These are phyloP conservation scores for Stagonosporopsis chrysanthemi DNA, from an alignment of 2,329 filamentous ascomycete species.

Conservation along the genomic window DNA sequence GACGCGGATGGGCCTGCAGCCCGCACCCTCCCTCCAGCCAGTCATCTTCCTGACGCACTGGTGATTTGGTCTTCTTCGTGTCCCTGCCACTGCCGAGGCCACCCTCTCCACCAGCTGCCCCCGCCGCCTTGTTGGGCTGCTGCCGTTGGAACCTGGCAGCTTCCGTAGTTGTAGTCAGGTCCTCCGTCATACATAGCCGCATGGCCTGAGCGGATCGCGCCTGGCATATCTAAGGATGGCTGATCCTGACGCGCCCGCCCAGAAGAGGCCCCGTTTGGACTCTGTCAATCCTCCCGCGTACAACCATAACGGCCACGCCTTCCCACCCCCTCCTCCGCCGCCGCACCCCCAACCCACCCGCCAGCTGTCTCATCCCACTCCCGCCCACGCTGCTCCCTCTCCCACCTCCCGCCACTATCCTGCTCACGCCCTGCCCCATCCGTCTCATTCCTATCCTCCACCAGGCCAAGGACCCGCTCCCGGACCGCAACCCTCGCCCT, in stretches of 20 bases:
- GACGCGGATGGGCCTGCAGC: constrained; percentile 45
- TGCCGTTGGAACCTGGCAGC: constrained; percentile 33
- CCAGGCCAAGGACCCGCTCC: constrained; percentile 31
- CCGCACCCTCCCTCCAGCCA: constrained; percentile 36
- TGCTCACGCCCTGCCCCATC: constrained; percentile 36
- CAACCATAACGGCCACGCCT: constrained; percentile 40
- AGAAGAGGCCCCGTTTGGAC: constrained; percentile 51
- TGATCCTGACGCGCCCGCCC: constrained; percentile 49
- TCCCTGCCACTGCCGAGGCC: constrained; percentile 43
- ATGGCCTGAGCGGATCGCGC: constrained; percentile 50
- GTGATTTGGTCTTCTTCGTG: constrained; percentile 38
- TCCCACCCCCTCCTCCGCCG: constrained; percentile 29
- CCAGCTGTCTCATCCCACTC: constrained; percentile 41
- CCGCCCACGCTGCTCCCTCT: constrained; percentile 41
- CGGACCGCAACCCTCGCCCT: constrained; percentile 41
- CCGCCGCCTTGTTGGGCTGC: constrained; percentile 35
- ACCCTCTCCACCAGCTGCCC: constrained; percentile 33
- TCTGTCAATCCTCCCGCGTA: constrained; percentile 44
- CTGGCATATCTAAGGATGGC: constrained; percentile 50
- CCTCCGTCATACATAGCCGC: constrained; percentile 43
- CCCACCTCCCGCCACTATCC: constrained; percentile 38
- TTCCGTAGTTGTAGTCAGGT: constrained; percentile 29
- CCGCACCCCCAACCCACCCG: constrained; percentile 37
- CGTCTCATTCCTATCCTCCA: constrained; percentile 32
- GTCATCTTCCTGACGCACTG: constrained; percentile 41